Conservation (phyloP, 495 filamentous ascomycete genomes). For the Choiromyces venosus region DNA sequence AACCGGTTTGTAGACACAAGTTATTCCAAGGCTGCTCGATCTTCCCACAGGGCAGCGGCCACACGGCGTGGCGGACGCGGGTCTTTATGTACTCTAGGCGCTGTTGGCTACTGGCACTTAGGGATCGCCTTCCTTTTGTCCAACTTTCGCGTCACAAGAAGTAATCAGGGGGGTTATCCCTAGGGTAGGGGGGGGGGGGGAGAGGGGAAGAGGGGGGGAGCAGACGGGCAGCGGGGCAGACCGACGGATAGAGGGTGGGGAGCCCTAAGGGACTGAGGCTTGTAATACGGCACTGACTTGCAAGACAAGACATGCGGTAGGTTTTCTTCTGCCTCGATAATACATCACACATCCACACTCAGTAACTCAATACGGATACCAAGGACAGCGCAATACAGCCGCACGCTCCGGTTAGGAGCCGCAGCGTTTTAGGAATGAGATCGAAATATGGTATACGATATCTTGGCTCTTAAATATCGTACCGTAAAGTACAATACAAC, state of each 20-base stretch:
- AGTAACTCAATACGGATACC: background rate
- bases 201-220: conserved; percentile 18
- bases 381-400: background rate
- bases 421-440: background rate
- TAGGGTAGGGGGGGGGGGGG: conserved; percentile 18
- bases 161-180: conserved; percentile 22
- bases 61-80: conserved; percentile 32
- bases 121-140: conserved; percentile 27
- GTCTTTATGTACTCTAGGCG: conserved; percentile 31
- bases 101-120: conserved; percentile 20
- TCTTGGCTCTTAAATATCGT: background rate
- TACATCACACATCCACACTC: background rate
- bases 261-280: background rate
- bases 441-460: background rate
- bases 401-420: background rate
- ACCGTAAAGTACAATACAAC: background rate
- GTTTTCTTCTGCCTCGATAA: background rate
- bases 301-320: background rate
- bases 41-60: conserved; percentile 32
- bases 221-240: background rate
- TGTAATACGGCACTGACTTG: background rate
- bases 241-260: background rate
- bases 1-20: conserved; percentile 37
- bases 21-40: conserved; percentile 29
- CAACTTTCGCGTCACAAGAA: conserved; percentile 35